Base-by-base conservation (phyloP, 2,329 filamentous ascomycete genomes). In the Colletotrichum spaethianum region DNA sequence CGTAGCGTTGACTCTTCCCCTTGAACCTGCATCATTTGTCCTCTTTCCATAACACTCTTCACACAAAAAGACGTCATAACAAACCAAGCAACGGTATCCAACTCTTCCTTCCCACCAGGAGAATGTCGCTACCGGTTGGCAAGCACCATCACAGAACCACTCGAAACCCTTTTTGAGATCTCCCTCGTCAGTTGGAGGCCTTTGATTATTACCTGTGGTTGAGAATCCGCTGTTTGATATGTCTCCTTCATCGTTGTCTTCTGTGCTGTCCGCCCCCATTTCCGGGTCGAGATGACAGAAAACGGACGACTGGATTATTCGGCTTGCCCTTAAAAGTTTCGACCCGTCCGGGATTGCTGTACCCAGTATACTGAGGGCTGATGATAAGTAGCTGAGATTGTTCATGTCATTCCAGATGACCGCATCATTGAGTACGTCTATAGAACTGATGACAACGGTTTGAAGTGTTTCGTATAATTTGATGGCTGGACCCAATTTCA, bases 391-490 rank as follows among this genome's bases (percentile, higher is more conserved):
- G 14, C 65, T 42, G 36, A 79, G 48, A 50, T 74, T 76, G 1
- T 64, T 53, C 3, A 38, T 23, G 40, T 79, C 76, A 28, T 79
- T 79, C 77, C 77, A 79, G 1, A 74, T 74, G 0, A 77, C 75
- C 5, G 67, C 74, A 46, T 79, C 76, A 11, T 46, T 64, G 3
- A 79, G 55, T 0, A 67, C 76, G 0, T 69, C 66, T 4, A 79
- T 68, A 16, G 76, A 75, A 4, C 63, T 57, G 18, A 75, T 60
- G 3, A 79, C 63, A 9, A 77, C 66, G 1, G 66, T 70, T 18
- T 77, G 73, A 4, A 79, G 62, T 11, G 53, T 67, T 12, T 70
- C 64, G 5, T 79, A 76, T 28, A 78, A 77, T 48, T 77, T 75
- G 14, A 18, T 52, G 1, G 46, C 31, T 2, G 77, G 76, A 0